Evolutionary conservation across 2,329 filamentous ascomycete species (phyloP), one percentile per base, ranked within the genome.

Genomic region (Shiraia bambusicola): DNA sequence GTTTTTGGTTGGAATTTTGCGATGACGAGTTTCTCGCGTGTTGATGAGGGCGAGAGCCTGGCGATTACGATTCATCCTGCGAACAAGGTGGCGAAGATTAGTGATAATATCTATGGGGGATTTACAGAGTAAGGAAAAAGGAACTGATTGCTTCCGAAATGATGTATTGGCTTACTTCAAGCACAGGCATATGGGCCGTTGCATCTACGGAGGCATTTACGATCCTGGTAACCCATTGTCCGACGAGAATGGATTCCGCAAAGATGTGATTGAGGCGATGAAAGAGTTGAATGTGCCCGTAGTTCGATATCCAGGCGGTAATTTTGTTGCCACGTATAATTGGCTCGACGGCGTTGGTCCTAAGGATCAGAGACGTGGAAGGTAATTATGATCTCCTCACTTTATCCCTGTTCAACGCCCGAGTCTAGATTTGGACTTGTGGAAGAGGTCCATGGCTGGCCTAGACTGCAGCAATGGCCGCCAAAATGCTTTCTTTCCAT

Each of bases 121-220:
- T 93, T 93, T 69, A 88, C 84, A 45, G 88, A 93, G 86, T 88
- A 72, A 70, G 80, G 67, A 15, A 34, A 28, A 10, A 27, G 28
- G n/a, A n/a, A 30, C 11, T 36, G 43, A 16, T 29, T 37, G 13
- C 31, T 39, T 40, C 19, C 27, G 42, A 24, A 34, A 34, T 42
- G 34, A 33, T 30, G 40, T 28, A 25, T 28, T 38, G 43, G 54
- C 55, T 66, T 43, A 66, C 59, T 41, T 37, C 30, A 43, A 17
- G 40, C 24, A 25, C 53, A 88, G 86, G 58, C 88, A 93, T 69
- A 93, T 93, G 87, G 88, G 88, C 58, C 82, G 88, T 48, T 93
- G 88, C 73, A 90, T 93, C 61, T 92, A 93, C 65, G 87, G 87
- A 50, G 88, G 88, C 51, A 86, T 93, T 63, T 92, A 90, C 69